Evolutionary conservation across 2,329 filamentous ascomycete species (phyloP).

Genomic region (Torrubiellomyces zombiae): DNA sequence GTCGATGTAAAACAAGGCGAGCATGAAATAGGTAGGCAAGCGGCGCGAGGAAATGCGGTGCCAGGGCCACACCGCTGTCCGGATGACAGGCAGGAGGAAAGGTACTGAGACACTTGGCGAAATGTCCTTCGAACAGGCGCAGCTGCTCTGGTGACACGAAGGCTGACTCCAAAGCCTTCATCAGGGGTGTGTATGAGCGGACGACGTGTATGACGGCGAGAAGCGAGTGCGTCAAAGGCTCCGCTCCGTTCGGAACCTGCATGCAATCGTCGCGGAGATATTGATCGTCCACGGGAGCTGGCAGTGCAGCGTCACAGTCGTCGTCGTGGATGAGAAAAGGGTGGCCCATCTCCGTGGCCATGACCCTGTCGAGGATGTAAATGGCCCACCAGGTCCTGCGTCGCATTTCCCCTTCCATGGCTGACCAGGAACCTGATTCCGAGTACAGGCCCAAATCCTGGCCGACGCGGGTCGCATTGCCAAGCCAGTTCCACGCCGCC

Average conservation of each 20-base stretch:
- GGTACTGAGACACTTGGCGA: slow-evolving; percentile 54
- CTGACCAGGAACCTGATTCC: slow-evolving; percentile 55
- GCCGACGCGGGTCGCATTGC: slow-evolving; percentile 58
- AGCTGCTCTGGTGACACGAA: slow-evolving; percentile 51
- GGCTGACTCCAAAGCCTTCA: slow-evolving; percentile 51
- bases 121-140: slow-evolving; percentile 66
- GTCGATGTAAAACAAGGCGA: slow-evolving; percentile 72
- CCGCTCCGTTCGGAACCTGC: slow-evolving; percentile 30
- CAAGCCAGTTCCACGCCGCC: slow-evolving; percentile 74
- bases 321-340: slow-evolving; percentile 72
- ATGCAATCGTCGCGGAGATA: slow-evolving; percentile 46
- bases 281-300: slow-evolving; percentile 66
- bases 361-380: slow-evolving; percentile 71
- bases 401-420: slow-evolving; percentile 71
- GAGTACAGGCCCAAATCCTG: slow-evolving; percentile 73
- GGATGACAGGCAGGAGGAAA: slow-evolving; percentile 64
- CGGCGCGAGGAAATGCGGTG: slow-evolving; percentile 58
- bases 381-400: slow-evolving; percentile 86
- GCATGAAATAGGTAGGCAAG: slow-evolving; percentile 67
- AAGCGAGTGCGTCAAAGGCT: slow-evolving; percentile 51
- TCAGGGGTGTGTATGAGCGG: slow-evolving; percentile 57
- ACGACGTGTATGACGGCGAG: slow-evolving; percentile 69
- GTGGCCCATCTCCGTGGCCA: slow-evolving; percentile 65
- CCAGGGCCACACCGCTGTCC: slow-evolving; percentile 47
- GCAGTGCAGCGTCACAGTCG: slow-evolving; percentile 73